phyloP scores from a whole-genome alignment of 176 grass and related monocot genomes.

The Musa beccarii region DNA sequence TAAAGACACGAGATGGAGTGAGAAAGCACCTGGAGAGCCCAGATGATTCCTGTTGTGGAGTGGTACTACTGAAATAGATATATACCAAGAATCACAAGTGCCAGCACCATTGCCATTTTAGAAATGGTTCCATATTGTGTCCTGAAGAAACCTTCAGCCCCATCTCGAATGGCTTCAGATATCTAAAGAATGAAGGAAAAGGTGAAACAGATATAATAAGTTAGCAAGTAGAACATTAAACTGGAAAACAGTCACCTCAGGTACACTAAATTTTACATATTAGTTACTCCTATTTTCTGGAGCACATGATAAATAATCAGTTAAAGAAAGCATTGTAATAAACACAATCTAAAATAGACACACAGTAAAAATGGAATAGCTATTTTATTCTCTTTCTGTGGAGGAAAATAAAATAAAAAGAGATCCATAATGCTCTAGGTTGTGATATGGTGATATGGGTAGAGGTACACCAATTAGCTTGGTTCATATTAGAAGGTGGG shows the following conservation, averaged over 20 bases:
- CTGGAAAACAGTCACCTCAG: neutral
- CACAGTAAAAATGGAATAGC: neutral
- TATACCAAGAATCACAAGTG: slow-evolving; percentile 88
- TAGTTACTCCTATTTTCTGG: neutral
- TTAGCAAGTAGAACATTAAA: slow-evolving; percentile 13
- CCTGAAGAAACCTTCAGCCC: slow-evolving; percentile 96
- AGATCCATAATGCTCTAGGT: neutral
- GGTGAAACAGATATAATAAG: slow-evolving; percentile 13
- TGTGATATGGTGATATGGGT: no score
- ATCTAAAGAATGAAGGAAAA: slow-evolving; percentile 44
- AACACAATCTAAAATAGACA: neutral
- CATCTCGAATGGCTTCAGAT: slow-evolving; percentile 98
- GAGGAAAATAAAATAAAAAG: neutral
- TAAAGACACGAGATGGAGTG: neutral
- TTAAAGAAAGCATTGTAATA: neutral
- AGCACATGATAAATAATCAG: neutral
- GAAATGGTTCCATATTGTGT: slow-evolving; percentile 98
- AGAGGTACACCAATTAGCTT: no score
- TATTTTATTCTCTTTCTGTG: neutral
- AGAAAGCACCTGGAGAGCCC: slow-evolving; percentile 65
- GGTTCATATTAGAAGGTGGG: no score
- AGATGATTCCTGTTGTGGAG: slow-evolving; percentile 84
- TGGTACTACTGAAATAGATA: slow-evolving; percentile 88
- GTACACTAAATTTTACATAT: neutral
- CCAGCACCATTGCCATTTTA: slow-evolving; percentile 87